A percentile compares a stretch with the other conserved stretches of the same genome.
Evolutionary conservation across 2,329 filamentous ascomycete species (phyloP).

Genomic region (Diplocarpon rosae): DNA sequence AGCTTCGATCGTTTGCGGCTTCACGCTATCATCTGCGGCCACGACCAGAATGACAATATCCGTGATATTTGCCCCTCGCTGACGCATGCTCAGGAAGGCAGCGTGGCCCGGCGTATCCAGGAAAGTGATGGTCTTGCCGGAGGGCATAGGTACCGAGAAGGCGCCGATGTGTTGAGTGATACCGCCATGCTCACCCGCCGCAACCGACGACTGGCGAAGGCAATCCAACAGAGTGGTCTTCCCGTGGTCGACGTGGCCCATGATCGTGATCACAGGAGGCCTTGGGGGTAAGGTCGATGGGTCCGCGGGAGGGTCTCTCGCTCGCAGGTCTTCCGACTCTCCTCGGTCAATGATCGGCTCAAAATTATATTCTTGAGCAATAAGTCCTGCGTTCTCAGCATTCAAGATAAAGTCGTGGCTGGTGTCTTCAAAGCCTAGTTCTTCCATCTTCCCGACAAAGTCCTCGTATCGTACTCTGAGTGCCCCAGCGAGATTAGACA

Average conservation of each 20-base stretch:
- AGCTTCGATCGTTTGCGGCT: constrained; percentile 91
- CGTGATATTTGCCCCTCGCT: constrained; percentile 88
- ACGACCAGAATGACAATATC: constrained; percentile 96
- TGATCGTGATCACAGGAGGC: constrained; percentile 94
- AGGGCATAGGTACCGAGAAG: constrained; percentile 80
- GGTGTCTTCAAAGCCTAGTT: constrained; percentile 84
- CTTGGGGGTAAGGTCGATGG: constrained; percentile 56
- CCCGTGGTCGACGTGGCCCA: constrained; percentile 98
- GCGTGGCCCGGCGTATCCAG: constrained; percentile 94
- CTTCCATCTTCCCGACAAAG: constrained; percentile 65
- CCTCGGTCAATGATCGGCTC: constrained; percentile 67
- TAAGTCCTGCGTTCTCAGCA: constrained; percentile 77
- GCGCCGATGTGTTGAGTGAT: constrained; percentile 99
- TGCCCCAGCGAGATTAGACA: constrained; percentile 68
- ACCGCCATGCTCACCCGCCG: constrained; percentile 82
- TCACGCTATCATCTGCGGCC: constrained; percentile 93
- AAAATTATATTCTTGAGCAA: constrained; percentile 87
- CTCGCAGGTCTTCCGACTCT: constrained; percentile 57
- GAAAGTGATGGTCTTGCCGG: constrained; percentile 87
- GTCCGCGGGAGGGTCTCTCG: constrained; percentile 59
- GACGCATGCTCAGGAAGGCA: constrained; percentile 90
- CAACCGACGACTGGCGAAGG: constrained; percentile 84
- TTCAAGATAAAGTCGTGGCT: constrained; percentile 77
- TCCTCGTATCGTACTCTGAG: constrained; percentile 59
- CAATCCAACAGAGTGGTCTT: constrained; percentile 96